These are phyloP conservation scores for Diutina sp. DNA, from an alignment of 1,139 yeast genomes.

Conservation along the genomic window DNA sequence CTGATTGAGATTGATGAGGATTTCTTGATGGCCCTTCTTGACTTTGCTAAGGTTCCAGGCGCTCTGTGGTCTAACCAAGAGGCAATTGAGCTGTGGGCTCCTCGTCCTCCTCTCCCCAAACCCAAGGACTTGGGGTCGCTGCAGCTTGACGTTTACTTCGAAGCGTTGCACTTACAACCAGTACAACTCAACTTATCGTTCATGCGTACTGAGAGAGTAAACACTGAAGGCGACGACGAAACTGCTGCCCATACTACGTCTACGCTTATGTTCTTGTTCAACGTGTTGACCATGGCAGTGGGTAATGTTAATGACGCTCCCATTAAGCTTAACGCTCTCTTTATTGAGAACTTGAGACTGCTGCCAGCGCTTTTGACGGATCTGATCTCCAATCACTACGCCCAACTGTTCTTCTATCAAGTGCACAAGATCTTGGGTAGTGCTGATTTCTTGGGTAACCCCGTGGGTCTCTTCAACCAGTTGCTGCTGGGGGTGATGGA, in stretches of 20 bases:
- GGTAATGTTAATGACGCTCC: slow-evolving; percentile 98
- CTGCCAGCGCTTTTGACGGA: slow-evolving; percentile 66
- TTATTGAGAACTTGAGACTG: slow-evolving; percentile 80
- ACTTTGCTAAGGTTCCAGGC: slow-evolving; percentile 61
- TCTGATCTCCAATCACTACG: slow-evolving; percentile 73
- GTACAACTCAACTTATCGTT: slow-evolving; percentile 80
- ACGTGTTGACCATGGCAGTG: slow-evolving; percentile 88
- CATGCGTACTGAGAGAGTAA: slow-evolving; percentile 76
- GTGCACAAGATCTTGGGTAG: slow-evolving; percentile 89
- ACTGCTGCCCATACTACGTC: slow-evolving; percentile 39
- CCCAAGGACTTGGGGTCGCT: not conserved
- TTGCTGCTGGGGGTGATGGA: slow-evolving; percentile 92
- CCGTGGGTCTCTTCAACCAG: slow-evolving; percentile 90
- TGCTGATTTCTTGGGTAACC: slow-evolving; percentile 93
- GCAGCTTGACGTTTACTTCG: slow-evolving; percentile 73
- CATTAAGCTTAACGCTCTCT: slow-evolving; percentile 72
- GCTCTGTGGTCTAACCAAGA: slow-evolving; percentile 49
- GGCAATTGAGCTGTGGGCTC: slow-evolving; percentile 48
- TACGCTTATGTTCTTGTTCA: slow-evolving; percentile 62
- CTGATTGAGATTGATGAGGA: slow-evolving; percentile 91
- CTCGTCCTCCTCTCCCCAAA: slow-evolving; percentile 12
- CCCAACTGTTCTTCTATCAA: slow-evolving; percentile 87
- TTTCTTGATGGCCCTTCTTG: slow-evolving; percentile 70
- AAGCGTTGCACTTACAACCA: slow-evolving; percentile 86
- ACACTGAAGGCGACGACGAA: slow-evolving; percentile 34